Evolutionary conservation across 2,329 filamentous ascomycete genomes (phyloP), one percentile per base, ranked within the genome.

Genomic region (Verticillium nonalfalfae): DNA sequence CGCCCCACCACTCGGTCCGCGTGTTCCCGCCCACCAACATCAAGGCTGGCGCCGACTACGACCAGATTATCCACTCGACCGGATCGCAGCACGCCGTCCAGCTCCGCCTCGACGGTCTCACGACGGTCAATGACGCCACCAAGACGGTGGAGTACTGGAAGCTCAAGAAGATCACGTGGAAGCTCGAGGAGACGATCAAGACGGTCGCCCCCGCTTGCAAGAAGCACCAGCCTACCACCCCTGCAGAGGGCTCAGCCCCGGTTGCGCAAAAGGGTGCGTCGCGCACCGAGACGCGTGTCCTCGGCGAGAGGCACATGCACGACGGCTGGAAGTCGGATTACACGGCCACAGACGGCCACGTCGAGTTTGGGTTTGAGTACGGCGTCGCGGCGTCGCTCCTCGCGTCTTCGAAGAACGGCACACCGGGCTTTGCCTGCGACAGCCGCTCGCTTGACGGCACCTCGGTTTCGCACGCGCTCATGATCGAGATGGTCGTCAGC

Each of bases 21-120:
- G 90, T 98, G 71, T 99, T 99, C 77, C 95, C 94, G 57, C 94
- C 95, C 0, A 99, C 95, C 67, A 95, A 96, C 76, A 88, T 99
- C 70, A 93, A 91, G 67, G 90, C 92, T 62, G 89, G 88, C 70
- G 90, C 95, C 65, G 88, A 91, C 69, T 88, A 96, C 65, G 89
- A 89, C 56, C 86, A 91, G 40, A 86, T 96, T 66, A 88, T 97
- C 65, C 89, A 97, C 76, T 93, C 94, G 5, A 90, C 93, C 63
- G 90, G 91, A 69, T 87, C 85, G 69, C 21, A 55, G 31, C 94
- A 96, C 77, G 89, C 82, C 11, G 83, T 97, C 58, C 83, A 86
- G 56, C 87, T 97, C 77, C 88, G 89, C 59, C 84, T 99, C 65
- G 91, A 93, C 65, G 94, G 94, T n/a, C 86, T 97, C 60, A 86